Evolutionary conservation across 2,329 filamentous ascomycete genomes (phyloP).

Genomic region (Penicillium corylophilum): DNA sequence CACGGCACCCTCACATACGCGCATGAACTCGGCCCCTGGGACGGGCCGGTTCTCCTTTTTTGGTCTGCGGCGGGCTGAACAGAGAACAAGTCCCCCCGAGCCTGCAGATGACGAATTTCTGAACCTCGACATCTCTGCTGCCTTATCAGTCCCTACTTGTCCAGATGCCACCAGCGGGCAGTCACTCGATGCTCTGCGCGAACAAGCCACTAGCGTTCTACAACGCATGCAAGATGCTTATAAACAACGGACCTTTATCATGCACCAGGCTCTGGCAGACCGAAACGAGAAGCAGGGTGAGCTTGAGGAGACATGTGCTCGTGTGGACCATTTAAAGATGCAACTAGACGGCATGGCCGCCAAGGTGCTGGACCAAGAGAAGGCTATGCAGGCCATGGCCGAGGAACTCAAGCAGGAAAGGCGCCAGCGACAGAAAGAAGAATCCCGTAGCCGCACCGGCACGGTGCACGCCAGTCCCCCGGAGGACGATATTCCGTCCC

Average conservation of each 20-base stretch:
- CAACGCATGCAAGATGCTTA: constrained; percentile 58
- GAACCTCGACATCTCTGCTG: constrained; percentile 54
- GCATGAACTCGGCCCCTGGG: constrained; percentile 18
- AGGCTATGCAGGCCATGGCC: constrained; percentile 53
- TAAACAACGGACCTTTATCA: constrained; percentile 49
- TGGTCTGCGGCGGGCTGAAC: constrained; percentile 34
- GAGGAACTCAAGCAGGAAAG: constrained; percentile 50
- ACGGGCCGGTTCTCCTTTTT: constrained; percentile 46
- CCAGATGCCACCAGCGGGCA: constrained; percentile 50
- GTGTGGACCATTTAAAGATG: constrained; percentile 57
- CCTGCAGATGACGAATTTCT: constrained; percentile 54
- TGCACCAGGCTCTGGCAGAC: constrained; percentile 54
- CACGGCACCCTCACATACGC: constrained; percentile 13
- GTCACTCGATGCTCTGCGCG: constrained; percentile 57
- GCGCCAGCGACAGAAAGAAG: constrained; percentile 38
- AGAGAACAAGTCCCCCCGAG: constrained; percentile 30
- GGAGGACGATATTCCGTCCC: constrained; percentile 35
- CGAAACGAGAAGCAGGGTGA: constrained; percentile 61
- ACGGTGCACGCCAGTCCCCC: constrained; percentile 30
- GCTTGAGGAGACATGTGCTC: constrained; percentile 59
- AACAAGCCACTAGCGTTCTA: constrained; percentile 57
- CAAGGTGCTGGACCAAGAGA: constrained; percentile 56
- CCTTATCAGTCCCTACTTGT: constrained; percentile 53
- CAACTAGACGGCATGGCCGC: constrained; percentile 62
- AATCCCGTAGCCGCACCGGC: constrained; percentile 36